A percentile compares a stretch with the other conserved stretches of the same genome.
Conservation (phyloP, 2,329 filamentous ascomycete species). For the Elsinoe australis region DNA sequence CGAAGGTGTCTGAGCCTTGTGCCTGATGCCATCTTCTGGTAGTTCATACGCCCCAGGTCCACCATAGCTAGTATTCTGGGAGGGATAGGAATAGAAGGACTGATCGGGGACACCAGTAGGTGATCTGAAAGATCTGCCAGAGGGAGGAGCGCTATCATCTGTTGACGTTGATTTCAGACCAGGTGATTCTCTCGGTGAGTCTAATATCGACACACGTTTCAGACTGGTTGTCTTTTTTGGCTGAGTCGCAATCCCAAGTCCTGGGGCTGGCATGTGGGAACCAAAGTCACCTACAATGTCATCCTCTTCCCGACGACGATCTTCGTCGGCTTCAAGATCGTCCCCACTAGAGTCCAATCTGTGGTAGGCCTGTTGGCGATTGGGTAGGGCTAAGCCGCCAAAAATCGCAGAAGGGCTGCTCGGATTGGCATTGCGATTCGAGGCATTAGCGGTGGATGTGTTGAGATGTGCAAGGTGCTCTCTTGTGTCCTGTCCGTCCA, state of each 20-base stretch:
- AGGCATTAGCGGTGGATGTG: neutral
- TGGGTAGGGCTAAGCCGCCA: neutral
- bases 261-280: neutral
- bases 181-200: conserved; percentile 1
- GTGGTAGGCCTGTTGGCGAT: conserved; percentile 4
- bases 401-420: neutral
- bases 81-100: conserved; percentile 6
- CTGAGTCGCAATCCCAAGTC: conserved; percentile 6
- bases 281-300: neutral
- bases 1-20: conserved; percentile 7
- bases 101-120: neutral
- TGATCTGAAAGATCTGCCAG: conserved; percentile 6
- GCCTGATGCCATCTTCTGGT: neutral
- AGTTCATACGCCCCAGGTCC: conserved; percentile 9
- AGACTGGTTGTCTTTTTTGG: neutral
- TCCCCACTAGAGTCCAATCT: neutral
- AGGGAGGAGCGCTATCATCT: neutral
- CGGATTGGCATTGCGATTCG: neutral
- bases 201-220: conserved; percentile 1
- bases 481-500: neutral
- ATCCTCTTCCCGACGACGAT: neutral
- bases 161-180: neutral
- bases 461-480: neutral
- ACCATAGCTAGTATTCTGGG: conserved; percentile 3
- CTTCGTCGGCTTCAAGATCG: neutral